Base-by-base conservation (phyloP, 345 rosid genomes). In the Trapa bicornis region DNA sequence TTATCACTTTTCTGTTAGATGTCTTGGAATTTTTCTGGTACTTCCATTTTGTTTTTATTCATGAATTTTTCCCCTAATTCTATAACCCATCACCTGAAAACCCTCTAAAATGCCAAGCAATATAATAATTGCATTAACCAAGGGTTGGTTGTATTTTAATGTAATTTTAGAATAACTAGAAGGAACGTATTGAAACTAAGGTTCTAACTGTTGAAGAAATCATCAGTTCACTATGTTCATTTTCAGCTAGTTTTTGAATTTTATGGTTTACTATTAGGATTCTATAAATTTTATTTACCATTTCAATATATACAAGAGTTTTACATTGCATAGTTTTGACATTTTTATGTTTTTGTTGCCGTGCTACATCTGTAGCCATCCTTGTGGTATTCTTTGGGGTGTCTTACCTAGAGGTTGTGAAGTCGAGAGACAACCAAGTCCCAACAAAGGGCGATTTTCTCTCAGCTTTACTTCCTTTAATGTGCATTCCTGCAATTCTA, bases 391-490 rank as follows among this genome's bases (percentile, higher is more conserved):
- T 89, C 78, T 89, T 91, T 77, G 97, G 96, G 70, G 82, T 80
- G 74, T 95, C 99, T 69, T 89, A 95, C 76, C 65, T 86, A 81
- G 96, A 89, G 82, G 88, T 95, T 62, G 90, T 95, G 74, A 82
- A 85, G 79, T 95, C 88, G 67, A 89, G 99, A 77, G 89, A 79
- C 69, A 84, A 85, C 69, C 89, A 91, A 75, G 86, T 81, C 73
- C 97, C 97, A 61, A 89, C 96, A 33, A 81, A 77, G 74, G 89
- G 83, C 32, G 97, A 95, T 82, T 95, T 95, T 77, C 93, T 95
- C 74, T 96, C 97, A 68, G 89, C 99, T 66, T 83, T 95, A 64
- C 96, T 95, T 80, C 99, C 99, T 76, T 82, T 95, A 74, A 81
- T 88, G 71, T 87, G 99, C 83, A 84, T 89, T 71, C 99, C 99